phyloP scores from a whole-genome alignment of 257 asterid genomes.

The Nicotiana obtusifolia region DNA sequence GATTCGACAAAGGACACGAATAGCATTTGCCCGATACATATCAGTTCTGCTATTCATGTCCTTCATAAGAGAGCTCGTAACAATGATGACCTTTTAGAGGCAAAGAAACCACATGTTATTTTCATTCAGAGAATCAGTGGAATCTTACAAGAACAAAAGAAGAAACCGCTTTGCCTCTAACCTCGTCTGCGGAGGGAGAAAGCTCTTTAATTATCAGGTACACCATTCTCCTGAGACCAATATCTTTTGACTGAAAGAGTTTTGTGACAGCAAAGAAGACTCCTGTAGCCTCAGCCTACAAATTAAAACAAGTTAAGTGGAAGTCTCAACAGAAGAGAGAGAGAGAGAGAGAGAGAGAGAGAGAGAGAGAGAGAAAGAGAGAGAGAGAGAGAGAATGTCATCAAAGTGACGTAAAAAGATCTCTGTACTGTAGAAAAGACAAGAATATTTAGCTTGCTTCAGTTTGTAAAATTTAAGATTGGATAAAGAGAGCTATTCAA shows the following conservation, averaged over 20 bases:
- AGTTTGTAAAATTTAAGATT: not conserved
- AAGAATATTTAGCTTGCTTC: not conserved
- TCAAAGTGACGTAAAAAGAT: not conserved
- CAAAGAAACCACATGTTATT: slow-evolving; percentile 20
- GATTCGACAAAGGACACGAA: slow-evolving; percentile 89
- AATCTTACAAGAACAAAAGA: slow-evolving; percentile 2
- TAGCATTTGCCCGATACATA: slow-evolving; percentile 95
- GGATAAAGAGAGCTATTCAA: not conserved
- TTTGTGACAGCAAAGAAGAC: slow-evolving; percentile 91
- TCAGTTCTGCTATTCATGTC: slow-evolving; percentile 98
- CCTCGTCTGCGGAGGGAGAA: slow-evolving; percentile 95
- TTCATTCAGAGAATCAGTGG: slow-evolving; percentile 5
- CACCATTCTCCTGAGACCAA: slow-evolving; percentile 93
- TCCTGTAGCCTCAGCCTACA: slow-evolving; percentile 81
- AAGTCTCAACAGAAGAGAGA: not conserved
- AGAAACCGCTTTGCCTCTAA: slow-evolving; percentile 16
- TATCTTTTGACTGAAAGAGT: slow-evolving; percentile 86
- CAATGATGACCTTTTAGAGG: slow-evolving; percentile 77
- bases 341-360: not conserved
- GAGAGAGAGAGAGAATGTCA: not conserved
- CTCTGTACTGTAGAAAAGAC: too few species aligned
- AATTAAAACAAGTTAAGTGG: slow-evolving; percentile 4
- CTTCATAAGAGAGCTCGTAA: slow-evolving; percentile 98
- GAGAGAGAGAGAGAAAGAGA: not conserved
- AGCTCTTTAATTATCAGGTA: slow-evolving; percentile 92